phyloP scores from a whole-genome alignment of 768 basidiomycete species.

The Suillus weaverae region DNA sequence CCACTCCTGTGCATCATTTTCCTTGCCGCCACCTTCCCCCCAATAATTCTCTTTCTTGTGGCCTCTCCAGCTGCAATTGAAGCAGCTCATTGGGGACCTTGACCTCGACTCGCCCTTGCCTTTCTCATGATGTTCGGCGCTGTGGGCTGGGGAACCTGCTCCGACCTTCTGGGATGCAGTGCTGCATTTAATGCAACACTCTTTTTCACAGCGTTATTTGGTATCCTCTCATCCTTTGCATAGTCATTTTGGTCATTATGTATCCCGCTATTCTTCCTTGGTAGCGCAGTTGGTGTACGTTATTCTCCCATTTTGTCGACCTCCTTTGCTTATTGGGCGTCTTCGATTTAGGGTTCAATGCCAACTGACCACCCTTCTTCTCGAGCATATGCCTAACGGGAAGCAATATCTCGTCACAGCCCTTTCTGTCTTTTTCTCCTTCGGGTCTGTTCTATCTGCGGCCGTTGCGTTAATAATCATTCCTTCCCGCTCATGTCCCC shows the following conservation, averaged over 20 bases:
- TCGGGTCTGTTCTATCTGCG: constrained; percentile 87
- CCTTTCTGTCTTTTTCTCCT: constrained; percentile 92
- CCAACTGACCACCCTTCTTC: constrained; percentile 89
- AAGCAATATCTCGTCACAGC: constrained; percentile 92
- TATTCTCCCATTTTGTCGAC: not conserved
- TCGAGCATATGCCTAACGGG: constrained; percentile 91
- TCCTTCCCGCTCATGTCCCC: constrained; percentile 69
- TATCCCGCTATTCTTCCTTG: constrained; percentile 78
- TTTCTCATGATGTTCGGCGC: constrained; percentile 99
- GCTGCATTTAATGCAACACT: constrained; percentile 92
- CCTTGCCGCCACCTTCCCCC: no score
- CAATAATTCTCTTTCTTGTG: no score
- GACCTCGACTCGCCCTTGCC: no score
- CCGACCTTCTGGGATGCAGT: constrained; percentile 86
- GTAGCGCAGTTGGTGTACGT: constrained; percentile 90
- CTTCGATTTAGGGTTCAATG: constrained; percentile 76
- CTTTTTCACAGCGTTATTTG: constrained; percentile 88
- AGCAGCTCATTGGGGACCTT: no score
- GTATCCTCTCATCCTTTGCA: constrained; percentile 73
- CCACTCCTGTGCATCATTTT: no score
- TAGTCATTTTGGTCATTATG: constrained; percentile 71
- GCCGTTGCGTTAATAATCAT: constrained; percentile 78
- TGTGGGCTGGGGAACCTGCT: constrained; percentile 90
- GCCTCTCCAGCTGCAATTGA: no score
- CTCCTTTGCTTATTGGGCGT: constrained; percentile 5